These are phyloP conservation scores for Arctium lappa DNA, from an alignment of 129 eudicot species.

Conservation along the genomic window DNA sequence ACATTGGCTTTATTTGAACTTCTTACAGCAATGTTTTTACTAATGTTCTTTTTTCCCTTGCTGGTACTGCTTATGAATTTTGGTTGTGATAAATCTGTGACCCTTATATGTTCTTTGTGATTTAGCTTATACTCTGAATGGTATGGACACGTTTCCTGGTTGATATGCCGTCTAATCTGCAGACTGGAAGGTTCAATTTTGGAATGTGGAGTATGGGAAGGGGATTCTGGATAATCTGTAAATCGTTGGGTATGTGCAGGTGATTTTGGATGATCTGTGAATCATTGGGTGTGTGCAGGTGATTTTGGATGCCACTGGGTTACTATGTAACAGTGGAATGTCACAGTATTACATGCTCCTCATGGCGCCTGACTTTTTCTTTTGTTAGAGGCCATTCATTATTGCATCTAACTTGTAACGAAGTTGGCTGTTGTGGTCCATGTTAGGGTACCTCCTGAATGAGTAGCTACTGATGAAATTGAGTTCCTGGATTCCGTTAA, in stretches of 20 bases:
- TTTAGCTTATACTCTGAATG: conserved; percentile 2
- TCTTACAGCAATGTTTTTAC: conserved; percentile 9
- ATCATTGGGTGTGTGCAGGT: neutral
- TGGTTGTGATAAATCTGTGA: conserved; percentile 12
- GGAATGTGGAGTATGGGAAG: neutral
- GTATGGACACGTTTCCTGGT: neutral
- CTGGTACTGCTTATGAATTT: conserved; percentile 4
- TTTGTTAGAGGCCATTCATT: neutral
- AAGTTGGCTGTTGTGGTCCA: conserved; percentile 25
- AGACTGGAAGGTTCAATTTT: conserved; percentile 23
- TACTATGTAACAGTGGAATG: too few species aligned
- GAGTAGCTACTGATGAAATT: conserved; percentile 15
- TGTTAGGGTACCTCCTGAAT: conserved; percentile 23
- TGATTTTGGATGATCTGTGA: neutral
- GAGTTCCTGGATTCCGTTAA: neutral
- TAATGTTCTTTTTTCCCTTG: neutral
- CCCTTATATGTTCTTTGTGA: neutral
- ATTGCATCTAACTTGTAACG: conserved; percentile 18
- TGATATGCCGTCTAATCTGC: conserved; percentile 23
- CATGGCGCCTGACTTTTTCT: neutral
- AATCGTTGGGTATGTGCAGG: neutral
- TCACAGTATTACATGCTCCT: neutral
- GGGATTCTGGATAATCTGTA: neutral
- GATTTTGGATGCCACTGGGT: neutral
- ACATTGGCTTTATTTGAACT: conserved; percentile 19